Evolutionary conservation across 2,329 filamentous ascomycete species (phyloP), one percentile per base, ranked within the genome.

Genomic region (Fusarium sublunatum): DNA sequence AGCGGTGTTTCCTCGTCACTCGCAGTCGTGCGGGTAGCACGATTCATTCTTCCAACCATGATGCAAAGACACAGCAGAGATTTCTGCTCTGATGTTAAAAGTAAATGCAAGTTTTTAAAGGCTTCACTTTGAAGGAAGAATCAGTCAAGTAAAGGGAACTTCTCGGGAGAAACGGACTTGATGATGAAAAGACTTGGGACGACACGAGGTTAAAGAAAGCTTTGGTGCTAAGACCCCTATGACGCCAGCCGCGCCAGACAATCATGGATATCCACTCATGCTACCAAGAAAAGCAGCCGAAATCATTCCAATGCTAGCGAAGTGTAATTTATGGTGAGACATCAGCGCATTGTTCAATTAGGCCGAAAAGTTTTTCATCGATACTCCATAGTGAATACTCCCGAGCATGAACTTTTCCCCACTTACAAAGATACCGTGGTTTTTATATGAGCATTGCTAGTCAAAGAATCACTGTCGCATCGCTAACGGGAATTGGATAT

Each of bases 1-100:
- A 70, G 31, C 15, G 67, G 67, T 29, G 67, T 61, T 36, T 70
- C 65, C 31, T 70, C 67, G 5, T 68, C 52, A 44, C 48, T 53
- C 12, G 38, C 24, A 5, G 8, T 44, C 11, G 31, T 54, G 41
- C 32, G 8, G 24, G 8, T 26, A 38, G 35, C 48, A 39, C 15
- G 7, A 8, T 28, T 29, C 36, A 13, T 9, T 34, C 11, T 45
- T n/a, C 40, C 41, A 15, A 49, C 47, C 64, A 67, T 65, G 28
- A 24, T 13, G 34, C 22, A 12, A 24, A 13, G 29, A 4, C 6
- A 8, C 5, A 9, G 7, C 22, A 25, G 2, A 22, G 3, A 12
- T n/a, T 19, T 8, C 19, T 22, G 9, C 26, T 15, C 3, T 11
- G 9, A 12, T 1, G 13, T 3, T n/a, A 15, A 22, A 6, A 9